Base-by-base conservation (phyloP, 1,284 basidiomycete genomes). In the Leccinum solheimii region DNA sequence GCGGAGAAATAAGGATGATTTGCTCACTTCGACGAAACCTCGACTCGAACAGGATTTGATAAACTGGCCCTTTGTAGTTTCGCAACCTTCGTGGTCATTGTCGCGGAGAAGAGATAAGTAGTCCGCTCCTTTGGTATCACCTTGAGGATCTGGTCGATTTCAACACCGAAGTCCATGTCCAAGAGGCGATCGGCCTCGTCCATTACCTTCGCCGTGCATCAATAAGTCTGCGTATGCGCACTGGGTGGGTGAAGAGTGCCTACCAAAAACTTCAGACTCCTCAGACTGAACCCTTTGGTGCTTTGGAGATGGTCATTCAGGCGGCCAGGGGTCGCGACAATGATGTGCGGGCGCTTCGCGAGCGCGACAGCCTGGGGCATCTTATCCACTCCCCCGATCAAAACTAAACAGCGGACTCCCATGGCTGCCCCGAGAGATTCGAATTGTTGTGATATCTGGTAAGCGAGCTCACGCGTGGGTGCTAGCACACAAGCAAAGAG, bases 21-120 rank as follows among this genome's bases (percentile, higher is more conserved):
- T 11, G 76, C 89, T 68, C 72, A 95, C 92, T 98, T 98, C 69
- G 92, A 86, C 43, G 89, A 94, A 2, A 97, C 95, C 77, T 99
- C 95, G 7, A 99, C 89, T 66, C 94, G 86, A n/a, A 98, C 87
- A 7, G 97, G 97, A 74, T 97, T 97, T 58, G 87, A 86, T 70
- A 99, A 81, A 81, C 92, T 95, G n/a, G 97, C 97, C 59, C 97
- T 82, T 75, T 99, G 97, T 8, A 99, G 82, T 77, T 99, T 98
- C 26, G 94, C 95, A 10, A 99, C 95, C 77, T 98, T 99, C 23
- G 95, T 97, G 2, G 97, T 98, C 96, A 99, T 99, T n/a, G 97
- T 99, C 1, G 97, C 97, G 14, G 95, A 97, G 81, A 97, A 99
- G 1, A 99, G 84, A 75, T 96, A 98, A 0, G 97, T 99, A 38